Conservation (phyloP, 1,284 basidiomycete species). For the Tylopilus sp. region DNA sequence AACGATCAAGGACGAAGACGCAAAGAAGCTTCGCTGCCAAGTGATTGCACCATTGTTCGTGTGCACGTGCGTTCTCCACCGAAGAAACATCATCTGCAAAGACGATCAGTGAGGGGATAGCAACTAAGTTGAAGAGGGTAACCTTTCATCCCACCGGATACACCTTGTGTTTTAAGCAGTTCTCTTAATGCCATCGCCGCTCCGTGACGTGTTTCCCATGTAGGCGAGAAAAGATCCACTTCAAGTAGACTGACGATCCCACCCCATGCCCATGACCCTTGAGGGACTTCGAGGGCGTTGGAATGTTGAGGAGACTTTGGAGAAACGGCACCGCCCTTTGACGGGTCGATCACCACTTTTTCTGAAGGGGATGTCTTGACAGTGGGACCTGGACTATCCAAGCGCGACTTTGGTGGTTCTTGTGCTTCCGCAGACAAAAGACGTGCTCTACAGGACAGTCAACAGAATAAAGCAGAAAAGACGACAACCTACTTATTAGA, state of each 20-base stretch:
- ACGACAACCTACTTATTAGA: slow-evolving; percentile 55
- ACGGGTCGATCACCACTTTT: slow-evolving; percentile 71
- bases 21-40: slow-evolving; percentile 86
- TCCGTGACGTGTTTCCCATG: slow-evolving; percentile 95
- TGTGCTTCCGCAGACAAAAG: slow-evolving; percentile 61
- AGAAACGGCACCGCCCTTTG: slow-evolving; percentile 77
- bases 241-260: slow-evolving; percentile 81
- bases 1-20: slow-evolving; percentile 93
- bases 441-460: slow-evolving; percentile 52
- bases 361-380: slow-evolving; percentile 44
- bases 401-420: slow-evolving; percentile 46
- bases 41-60: slow-evolving; percentile 88
- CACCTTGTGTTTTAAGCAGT: slow-evolving; percentile 83
- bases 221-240: slow-evolving; percentile 81
- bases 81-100: slow-evolving; percentile 46
- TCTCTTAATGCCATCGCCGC: slow-evolving; percentile 91
- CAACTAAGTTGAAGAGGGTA: slow-evolving; percentile 6
- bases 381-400: slow-evolving; percentile 53
- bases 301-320: slow-evolving; percentile 73
- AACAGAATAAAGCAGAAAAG: slow-evolving; percentile 9
- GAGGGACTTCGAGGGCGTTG: slow-evolving; percentile 67
- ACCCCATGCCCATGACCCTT: slow-evolving; percentile 87
- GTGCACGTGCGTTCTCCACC: slow-evolving; percentile 62
- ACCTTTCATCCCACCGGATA: slow-evolving; percentile 80
- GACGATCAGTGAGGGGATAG: slow-evolving; percentile 1